Conservation (phyloP, 2,329 filamentous ascomycete genomes). For the Microsporum ferrugineum region DNA sequence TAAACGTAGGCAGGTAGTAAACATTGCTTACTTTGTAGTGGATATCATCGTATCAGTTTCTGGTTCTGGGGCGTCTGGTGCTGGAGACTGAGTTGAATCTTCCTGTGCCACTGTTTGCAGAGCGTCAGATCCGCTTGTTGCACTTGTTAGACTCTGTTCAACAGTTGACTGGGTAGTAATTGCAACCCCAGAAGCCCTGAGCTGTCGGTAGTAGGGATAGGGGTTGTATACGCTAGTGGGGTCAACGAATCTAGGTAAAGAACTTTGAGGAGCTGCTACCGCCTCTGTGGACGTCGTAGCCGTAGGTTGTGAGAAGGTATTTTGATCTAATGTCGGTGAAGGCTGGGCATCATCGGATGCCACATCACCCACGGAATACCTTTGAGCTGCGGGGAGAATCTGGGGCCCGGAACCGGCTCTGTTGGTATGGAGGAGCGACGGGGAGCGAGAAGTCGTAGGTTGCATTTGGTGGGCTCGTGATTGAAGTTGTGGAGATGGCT, state of each 20-base stretch:
- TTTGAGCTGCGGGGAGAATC: neutral
- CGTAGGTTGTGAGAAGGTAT: neutral
- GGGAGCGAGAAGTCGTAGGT: neutral
- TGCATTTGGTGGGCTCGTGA: neutral
- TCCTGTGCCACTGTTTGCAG: neutral
- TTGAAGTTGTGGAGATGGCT: neutral
- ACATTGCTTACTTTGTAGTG: neutral
- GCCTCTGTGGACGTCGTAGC: neutral
- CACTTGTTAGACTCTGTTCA: neutral
- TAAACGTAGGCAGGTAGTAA: neutral
- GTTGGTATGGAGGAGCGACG: neutral
- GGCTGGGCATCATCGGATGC: neutral
- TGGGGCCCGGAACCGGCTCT: neutral
- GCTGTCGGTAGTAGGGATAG: slow-evolving; percentile 41
- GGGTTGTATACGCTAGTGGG: slow-evolving; percentile 45
- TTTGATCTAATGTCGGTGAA: neutral
- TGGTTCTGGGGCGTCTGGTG: neutral
- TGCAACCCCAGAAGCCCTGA: slow-evolving; percentile 22
- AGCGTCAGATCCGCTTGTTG: neutral
- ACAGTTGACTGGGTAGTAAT: neutral
- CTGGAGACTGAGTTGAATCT: neutral
- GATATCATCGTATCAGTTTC: neutral
- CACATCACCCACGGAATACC: neutral
- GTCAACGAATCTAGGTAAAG: slow-evolving; percentile 37
- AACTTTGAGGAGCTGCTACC: neutral